These are phyloP conservation scores for Debaryomycetaceae sp. DNA, from an alignment of 1,139 yeast species.

Conservation along the genomic window DNA sequence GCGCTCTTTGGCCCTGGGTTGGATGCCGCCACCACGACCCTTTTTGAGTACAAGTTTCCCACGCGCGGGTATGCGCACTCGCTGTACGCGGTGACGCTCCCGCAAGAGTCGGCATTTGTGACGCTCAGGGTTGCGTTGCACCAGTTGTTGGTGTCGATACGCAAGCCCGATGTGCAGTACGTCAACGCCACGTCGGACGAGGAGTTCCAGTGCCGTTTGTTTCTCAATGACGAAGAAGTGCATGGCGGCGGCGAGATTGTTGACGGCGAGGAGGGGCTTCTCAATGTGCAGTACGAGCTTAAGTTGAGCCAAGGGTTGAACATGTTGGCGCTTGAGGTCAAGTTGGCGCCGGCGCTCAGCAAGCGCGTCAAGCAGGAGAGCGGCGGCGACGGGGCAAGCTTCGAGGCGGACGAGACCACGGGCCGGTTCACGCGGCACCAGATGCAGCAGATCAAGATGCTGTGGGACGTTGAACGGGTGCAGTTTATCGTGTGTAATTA, in stretches of 20 bases:
- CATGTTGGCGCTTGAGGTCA: conserved; percentile 42
- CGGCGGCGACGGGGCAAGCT: conserved; percentile 21
- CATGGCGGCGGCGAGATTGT: conserved; percentile 33
- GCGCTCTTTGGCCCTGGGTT: conserved; percentile 33
- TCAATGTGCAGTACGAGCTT: conserved; percentile 44
- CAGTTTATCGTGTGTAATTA: conserved; percentile 23
- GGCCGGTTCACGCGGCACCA: conserved; percentile 49
- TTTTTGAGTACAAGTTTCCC: conserved; percentile 44
- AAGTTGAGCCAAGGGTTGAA: conserved; percentile 48
- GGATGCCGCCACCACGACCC: conserved; percentile 19
- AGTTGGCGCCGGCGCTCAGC: conserved; percentile 37
- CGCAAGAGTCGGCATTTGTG: conserved; percentile 41
- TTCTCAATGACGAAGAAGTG: conserved; percentile 49
- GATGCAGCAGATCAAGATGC: conserved; percentile 42
- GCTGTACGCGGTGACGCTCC: conserved; percentile 40
- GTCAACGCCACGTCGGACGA: conserved; percentile 26
- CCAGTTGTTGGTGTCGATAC: conserved; percentile 32
- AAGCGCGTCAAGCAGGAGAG: conserved; percentile 30
- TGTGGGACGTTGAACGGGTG: conserved; percentile 45
- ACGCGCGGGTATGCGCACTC: conserved; percentile 42
- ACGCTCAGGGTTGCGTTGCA: conserved; percentile 44
- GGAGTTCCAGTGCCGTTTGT: conserved; percentile 41
- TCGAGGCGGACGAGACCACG: conserved; percentile 18
- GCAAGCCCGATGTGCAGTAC: conserved; percentile 28
- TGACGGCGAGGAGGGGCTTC: conserved; percentile 20